Evolutionary conservation across 495 filamentous ascomycete genomes (phyloP).

Genomic region (Parathielavia hyrcaniae): DNA sequence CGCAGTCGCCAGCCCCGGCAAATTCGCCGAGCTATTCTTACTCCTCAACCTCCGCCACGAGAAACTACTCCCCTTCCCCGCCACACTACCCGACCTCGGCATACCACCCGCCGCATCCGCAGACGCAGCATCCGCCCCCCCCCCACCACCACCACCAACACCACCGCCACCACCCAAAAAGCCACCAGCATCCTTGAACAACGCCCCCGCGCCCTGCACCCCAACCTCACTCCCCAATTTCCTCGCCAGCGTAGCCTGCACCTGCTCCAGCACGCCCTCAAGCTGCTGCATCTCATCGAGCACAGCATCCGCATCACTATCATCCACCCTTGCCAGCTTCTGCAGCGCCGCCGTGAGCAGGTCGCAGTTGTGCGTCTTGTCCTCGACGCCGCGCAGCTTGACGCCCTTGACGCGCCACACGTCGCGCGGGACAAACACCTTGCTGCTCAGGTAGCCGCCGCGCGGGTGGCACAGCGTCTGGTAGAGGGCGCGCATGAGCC

Average conservation of each 20-base stretch:
- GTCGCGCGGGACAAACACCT: slow-evolving; percentile 84
- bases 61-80: slow-evolving; percentile 61
- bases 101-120: slow-evolving; percentile 21
- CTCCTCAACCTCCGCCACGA: slow-evolving; percentile 84
- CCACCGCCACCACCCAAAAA: too few species aligned
- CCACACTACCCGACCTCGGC: slow-evolving; percentile 50
- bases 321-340: slow-evolving; percentile 77
- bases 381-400: slow-evolving; percentile 82
- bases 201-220: slow-evolving; percentile 55
- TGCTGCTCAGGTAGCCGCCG: slow-evolving; percentile 84
- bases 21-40: slow-evolving; percentile 66
- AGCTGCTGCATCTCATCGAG: slow-evolving; percentile 94
- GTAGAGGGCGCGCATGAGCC: slow-evolving; percentile 90
- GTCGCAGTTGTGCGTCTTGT: slow-evolving; percentile 93
- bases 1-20: slow-evolving; percentile 40
- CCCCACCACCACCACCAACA: too few species aligned
- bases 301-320: slow-evolving; percentile 80
- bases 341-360: slow-evolving; percentile 82
- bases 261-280: slow-evolving; percentile 79
- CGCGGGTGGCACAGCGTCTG: slow-evolving; percentile 87
- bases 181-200: slow-evolving; percentile 62
- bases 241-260: slow-evolving; percentile 66
- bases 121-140: slow-evolving; percentile 21
- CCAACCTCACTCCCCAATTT: slow-evolving; percentile 90
- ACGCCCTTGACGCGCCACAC: slow-evolving; percentile 92